Evolutionary conservation across 176 grass and related monocot species (phyloP).

Genomic region (Alloteropsis semialata): DNA sequence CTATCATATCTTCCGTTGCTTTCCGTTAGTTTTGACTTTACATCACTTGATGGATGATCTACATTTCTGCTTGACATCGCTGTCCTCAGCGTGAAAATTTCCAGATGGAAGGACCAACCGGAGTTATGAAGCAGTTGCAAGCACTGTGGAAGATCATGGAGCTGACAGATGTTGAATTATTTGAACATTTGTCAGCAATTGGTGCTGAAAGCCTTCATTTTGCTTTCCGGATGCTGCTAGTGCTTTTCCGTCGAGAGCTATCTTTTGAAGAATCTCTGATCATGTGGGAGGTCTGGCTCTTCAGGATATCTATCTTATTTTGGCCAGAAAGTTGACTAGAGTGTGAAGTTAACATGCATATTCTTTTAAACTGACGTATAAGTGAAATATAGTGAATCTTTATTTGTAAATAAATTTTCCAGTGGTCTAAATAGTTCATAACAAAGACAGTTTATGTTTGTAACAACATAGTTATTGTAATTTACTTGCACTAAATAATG

Average conservation of each 20-base stretch:
- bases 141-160: constrained; percentile 93
- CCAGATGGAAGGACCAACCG: constrained; percentile 94
- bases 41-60: constrained; percentile 24
- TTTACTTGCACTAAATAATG: constrained; percentile 17
- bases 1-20: constrained; percentile 7
- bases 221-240: constrained; percentile 96
- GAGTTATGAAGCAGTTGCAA: constrained; percentile 96
- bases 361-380: neutral
- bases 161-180: constrained; percentile 78
- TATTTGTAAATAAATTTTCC: neutral
- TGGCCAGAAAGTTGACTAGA: neutral
- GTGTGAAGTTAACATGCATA: neutral
- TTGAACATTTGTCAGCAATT: constrained; percentile 84
- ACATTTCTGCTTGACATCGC: constrained; percentile 7
- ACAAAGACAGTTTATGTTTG: neutral
- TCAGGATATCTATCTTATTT: constrained; percentile 31
- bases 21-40: constrained; percentile 16
- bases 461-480: neutral
- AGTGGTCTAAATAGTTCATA: neutral
- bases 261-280: constrained; percentile 82
- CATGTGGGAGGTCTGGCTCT: constrained; percentile 95
- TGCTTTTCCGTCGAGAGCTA: constrained; percentile 96
- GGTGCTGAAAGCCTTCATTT: constrained; percentile 99
- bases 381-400: neutral
- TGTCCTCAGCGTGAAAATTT: constrained; percentile 93